These are phyloP conservation scores for Penicillium hesseltinei DNA, from an alignment of 2,329 filamentous ascomycete genomes.

Conservation along the genomic window DNA sequence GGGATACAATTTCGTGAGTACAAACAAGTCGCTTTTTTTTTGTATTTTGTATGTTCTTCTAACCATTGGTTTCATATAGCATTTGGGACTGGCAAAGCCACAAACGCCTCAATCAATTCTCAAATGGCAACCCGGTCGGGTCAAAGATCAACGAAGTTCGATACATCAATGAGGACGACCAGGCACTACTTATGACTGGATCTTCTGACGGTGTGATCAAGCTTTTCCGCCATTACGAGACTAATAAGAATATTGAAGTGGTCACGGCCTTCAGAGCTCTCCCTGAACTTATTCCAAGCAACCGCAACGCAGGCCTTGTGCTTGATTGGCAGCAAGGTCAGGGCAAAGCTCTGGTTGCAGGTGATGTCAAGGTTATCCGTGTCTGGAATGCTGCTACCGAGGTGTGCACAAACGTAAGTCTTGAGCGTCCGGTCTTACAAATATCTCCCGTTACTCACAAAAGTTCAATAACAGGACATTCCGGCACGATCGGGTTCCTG, in stretches of 20 bases:
- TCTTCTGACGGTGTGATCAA: slow-evolving; percentile 93
- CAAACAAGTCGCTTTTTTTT: background rate
- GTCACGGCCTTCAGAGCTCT: slow-evolving; percentile 89
- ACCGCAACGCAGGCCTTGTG: slow-evolving; percentile 90
- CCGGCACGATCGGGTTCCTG: slow-evolving; percentile 91
- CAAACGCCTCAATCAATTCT: slow-evolving; percentile 76
- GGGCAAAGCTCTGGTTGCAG: slow-evolving; percentile 89
- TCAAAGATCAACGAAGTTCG: slow-evolving; percentile 92
- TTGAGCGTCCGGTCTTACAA: background rate
- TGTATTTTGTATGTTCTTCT: background rate
- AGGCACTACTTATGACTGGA: slow-evolving; percentile 89
- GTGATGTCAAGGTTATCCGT: slow-evolving; percentile 90
- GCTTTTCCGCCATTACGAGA: slow-evolving; percentile 89
- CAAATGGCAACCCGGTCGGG: slow-evolving; percentile 86
- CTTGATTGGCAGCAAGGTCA: slow-evolving; percentile 99
- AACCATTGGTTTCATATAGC: slow-evolving; percentile 33
- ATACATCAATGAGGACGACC: slow-evolving; percentile 98
- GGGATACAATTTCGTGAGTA: slow-evolving; percentile 71
- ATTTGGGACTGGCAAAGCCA: slow-evolving; percentile 92
- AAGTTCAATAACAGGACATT: slow-evolving; percentile 61
- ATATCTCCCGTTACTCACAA: background rate
- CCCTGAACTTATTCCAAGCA: slow-evolving; percentile 90
- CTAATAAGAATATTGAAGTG: slow-evolving; percentile 71
- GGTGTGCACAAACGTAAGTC: slow-evolving; percentile 70
- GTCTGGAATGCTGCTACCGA: slow-evolving; percentile 96